Percentiles rank a stretch among this genome's conserved stretches.
These are phyloP conservation scores for Talaromyces marneffei DNA, from an alignment of 2,329 filamentous ascomycete species.

Conservation along the genomic window DNA sequence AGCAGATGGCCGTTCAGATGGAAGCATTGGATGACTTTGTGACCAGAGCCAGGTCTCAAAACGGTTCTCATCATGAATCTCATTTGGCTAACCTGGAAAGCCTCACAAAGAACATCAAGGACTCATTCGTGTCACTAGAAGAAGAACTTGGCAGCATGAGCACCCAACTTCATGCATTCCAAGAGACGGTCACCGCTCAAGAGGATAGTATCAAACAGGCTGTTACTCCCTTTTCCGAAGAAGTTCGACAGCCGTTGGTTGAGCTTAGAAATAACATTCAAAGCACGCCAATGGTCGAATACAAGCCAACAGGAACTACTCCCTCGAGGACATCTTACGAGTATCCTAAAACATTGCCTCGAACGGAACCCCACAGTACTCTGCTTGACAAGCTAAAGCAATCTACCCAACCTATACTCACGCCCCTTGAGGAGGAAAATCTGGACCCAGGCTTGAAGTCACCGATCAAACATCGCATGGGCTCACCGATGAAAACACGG, in stretches of 20 bases:
- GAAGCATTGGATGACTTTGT: constrained; percentile 87
- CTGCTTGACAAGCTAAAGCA: constrained; percentile 50
- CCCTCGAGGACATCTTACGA: constrained; percentile 74
- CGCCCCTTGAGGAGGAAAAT: constrained; percentile 29
- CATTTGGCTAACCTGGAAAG: constrained; percentile 61
- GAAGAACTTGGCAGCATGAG: constrained; percentile 64
- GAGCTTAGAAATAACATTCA: constrained; percentile 66
- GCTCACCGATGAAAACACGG: constrained; percentile 45
- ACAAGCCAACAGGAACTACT: constrained; percentile 77
- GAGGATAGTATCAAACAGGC: constrained; percentile 54
- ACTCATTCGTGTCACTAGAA: constrained; percentile 66
- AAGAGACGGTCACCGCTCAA: constrained; percentile 59
- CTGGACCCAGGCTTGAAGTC: constrained; percentile 16
- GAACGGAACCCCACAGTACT: constrained; percentile 60
- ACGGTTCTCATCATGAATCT: constrained; percentile 66
- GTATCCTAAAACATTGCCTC: constrained; percentile 73
- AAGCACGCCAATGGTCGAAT: constrained; percentile 64
- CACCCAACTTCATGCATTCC: constrained; percentile 62
- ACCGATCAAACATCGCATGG: constrained; percentile 19
- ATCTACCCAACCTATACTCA: constrained; percentile 28
- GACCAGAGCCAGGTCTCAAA: constrained; percentile 71
- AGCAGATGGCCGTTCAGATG: constrained; percentile 83
- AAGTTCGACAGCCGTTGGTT: constrained; percentile 63
- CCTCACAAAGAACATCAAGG: constrained; percentile 63
- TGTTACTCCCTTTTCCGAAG: constrained; percentile 54